Evolutionary conservation across 2,329 filamentous ascomycete species (phyloP).

Genomic region (Ophiostoma montium): DNA sequence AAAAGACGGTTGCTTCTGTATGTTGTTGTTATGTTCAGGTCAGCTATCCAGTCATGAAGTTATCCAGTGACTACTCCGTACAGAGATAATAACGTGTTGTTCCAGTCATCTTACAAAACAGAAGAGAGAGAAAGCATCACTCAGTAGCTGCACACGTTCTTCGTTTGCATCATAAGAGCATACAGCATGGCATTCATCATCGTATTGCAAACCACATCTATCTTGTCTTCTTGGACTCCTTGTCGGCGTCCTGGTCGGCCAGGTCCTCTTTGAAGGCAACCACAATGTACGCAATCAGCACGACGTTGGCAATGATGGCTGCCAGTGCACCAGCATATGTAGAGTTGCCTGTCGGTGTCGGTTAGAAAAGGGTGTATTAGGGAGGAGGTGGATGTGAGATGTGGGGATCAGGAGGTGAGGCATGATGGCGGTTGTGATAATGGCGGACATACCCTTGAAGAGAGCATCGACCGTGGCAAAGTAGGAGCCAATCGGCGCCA

Average conservation of each 20-base stretch:
- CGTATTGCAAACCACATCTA: conserved; percentile 15
- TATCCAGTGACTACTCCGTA: too few relatives aligned
- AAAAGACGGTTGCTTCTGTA: too few relatives aligned
- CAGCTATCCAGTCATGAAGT: too few relatives aligned
- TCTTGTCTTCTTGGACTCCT: conserved; percentile 36
- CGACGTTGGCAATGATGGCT: conserved; percentile 80
- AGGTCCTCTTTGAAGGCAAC: conserved; percentile 84
- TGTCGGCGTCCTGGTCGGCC: conserved; percentile 27
- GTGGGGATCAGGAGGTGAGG: too few relatives aligned
- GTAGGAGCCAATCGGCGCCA: conserved; percentile 75
- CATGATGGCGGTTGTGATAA: neutral
- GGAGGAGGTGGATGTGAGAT: too few relatives aligned
- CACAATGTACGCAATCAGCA: conserved; percentile 78
- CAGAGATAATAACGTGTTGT: too few relatives aligned
- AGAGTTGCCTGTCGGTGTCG: conserved; percentile 57
- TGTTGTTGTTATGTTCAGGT: too few relatives aligned
- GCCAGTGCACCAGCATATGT: conserved; percentile 77
- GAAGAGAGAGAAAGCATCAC: too few relatives aligned
- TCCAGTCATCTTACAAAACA: too few relatives aligned
- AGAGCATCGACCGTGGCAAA: conserved; percentile 65
- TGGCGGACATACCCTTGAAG: conserved; percentile 52
- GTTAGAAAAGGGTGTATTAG: neutral
- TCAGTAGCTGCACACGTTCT: too few relatives aligned
- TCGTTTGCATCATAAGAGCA: too few relatives aligned
- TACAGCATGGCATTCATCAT: too few relatives aligned